Evolutionary conservation across 306 rosid species (phyloP).

Genomic region (Gleditsia sinensis): DNA sequence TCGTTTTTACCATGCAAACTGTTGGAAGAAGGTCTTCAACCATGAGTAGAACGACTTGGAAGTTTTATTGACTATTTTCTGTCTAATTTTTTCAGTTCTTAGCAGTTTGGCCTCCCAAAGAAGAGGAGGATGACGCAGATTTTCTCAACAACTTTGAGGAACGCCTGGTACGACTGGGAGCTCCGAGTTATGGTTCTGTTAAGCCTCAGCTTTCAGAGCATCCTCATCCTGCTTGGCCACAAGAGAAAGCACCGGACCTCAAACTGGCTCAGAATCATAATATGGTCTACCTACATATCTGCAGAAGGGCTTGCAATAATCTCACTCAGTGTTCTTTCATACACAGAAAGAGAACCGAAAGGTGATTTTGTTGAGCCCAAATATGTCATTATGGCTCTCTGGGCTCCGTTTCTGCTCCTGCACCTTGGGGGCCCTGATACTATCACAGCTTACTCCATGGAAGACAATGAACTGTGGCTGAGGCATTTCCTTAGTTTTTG

Average conservation of each 20-base stretch:
- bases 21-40: background rate
- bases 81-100: conserved; percentile 1
- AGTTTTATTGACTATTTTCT: background rate
- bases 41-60: background rate
- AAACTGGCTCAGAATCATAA: conserved; percentile 10
- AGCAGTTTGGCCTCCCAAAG: conserved; percentile 19
- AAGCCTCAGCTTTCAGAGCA: conserved; percentile 38
- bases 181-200: conserved; percentile 29
- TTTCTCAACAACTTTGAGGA: background rate
- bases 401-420: conserved; percentile 51
- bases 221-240: conserved; percentile 30
- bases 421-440: conserved; percentile 54
- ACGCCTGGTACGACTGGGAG: conserved; percentile 28
- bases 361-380: background rate
- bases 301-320: conserved; percentile 43
- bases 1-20: background rate
- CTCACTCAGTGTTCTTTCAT: conserved; percentile 36
- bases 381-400: conserved; percentile 24
- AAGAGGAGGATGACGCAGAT: conserved; percentile 5
- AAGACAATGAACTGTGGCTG: conserved; percentile 46
- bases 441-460: conserved; percentile 47
- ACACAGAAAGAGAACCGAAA: background rate
- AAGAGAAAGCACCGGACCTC: conserved; percentile 22
- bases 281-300: conserved; percentile 37
- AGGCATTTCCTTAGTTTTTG: conserved; percentile 22